phyloP scores from a whole-genome alignment of 805 yeast species.

The Ogataea methanolica region DNA sequence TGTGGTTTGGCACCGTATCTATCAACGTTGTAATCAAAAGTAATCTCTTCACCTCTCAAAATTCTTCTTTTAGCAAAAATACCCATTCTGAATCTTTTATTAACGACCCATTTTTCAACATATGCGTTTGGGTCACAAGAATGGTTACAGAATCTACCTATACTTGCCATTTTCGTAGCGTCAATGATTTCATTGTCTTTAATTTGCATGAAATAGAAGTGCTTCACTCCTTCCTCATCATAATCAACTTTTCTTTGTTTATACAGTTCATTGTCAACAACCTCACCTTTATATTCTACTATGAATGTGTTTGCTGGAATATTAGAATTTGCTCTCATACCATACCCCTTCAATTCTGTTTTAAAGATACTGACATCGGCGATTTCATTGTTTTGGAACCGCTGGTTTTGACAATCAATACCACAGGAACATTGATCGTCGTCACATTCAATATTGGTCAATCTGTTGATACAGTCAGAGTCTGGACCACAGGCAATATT shows the following conservation, averaged over 20 bases:
- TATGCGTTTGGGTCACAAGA: slow-evolving; percentile 93
- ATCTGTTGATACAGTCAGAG: slow-evolving; percentile 86
- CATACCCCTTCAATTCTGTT: slow-evolving; percentile 86
- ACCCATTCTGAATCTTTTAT: slow-evolving; percentile 88
- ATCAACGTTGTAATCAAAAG: slow-evolving; percentile 92
- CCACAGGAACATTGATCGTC: slow-evolving; percentile 73
- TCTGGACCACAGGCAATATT: slow-evolving; percentile 77
- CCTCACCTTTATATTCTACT: slow-evolving; percentile 93
- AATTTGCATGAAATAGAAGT: slow-evolving; percentile 94
- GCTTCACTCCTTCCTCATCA: slow-evolving; percentile 63
- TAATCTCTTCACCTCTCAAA: slow-evolving; percentile 77
- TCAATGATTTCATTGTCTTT: slow-evolving; percentile 91
- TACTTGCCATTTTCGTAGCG: slow-evolving; percentile 83
- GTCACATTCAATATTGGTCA: slow-evolving; percentile 89
- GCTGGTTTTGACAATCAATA: slow-evolving; percentile 72
- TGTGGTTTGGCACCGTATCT: slow-evolving; percentile 94
- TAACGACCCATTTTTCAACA: slow-evolving; percentile 97
- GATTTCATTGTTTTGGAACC: slow-evolving; percentile 76
- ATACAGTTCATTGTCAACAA: slow-evolving; percentile 76
- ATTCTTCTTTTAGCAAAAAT: slow-evolving; percentile 81
- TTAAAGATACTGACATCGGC: slow-evolving; percentile 76
- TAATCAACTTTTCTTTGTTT: slow-evolving; percentile 69
- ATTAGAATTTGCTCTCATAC: slow-evolving; percentile 65
- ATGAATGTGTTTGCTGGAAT: slow-evolving; percentile 66
- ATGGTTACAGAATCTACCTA: slow-evolving; percentile 92